These are phyloP conservation scores for Aspergillus baeticus DNA, from an alignment of 495 filamentous ascomycete species.

Conservation along the genomic window DNA sequence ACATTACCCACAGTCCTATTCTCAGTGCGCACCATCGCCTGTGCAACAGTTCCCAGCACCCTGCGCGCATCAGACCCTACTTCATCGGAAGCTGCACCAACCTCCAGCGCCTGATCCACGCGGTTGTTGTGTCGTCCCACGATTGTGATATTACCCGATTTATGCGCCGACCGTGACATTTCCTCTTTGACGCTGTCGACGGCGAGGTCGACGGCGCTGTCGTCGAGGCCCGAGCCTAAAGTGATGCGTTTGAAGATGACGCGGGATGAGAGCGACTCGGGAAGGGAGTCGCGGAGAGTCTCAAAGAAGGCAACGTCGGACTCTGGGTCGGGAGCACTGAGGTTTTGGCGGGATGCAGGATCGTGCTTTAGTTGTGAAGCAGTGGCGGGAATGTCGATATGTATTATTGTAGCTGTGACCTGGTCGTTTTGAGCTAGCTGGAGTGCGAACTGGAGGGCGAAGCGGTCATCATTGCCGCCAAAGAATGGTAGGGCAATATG, in stretches of 20 bases:
- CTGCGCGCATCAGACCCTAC: conserved; percentile 50
- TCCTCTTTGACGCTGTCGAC: conserved; percentile 52
- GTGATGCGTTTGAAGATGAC: conserved; percentile 55
- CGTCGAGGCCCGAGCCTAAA: conserved; percentile 3
- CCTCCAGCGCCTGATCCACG: conserved; percentile 12
- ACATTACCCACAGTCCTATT: conserved; percentile 66
- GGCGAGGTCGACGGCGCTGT: conserved; percentile 30
- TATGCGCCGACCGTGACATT: conserved; percentile 59
- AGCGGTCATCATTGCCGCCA: conserved; percentile 81
- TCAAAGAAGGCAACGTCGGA: conserved; percentile 62
- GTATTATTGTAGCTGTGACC: conserved; percentile 48
- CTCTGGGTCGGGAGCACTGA: conserved; percentile 7
- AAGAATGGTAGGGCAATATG: conserved; percentile 88
- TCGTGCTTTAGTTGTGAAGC: neutral
- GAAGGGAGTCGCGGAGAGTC: conserved; percentile 60
- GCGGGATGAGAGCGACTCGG: conserved; percentile 52
- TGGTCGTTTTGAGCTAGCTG: conserved; percentile 75
- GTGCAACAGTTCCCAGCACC: conserved; percentile 68
- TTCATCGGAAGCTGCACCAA: conserved; percentile 16
- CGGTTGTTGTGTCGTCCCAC: conserved; percentile 57
- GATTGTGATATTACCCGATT: conserved; percentile 77
- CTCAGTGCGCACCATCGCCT: conserved; percentile 55
- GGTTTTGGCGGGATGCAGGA: neutral
- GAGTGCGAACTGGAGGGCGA: conserved; percentile 75
- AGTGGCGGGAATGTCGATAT: conserved; percentile 20